Evolutionary conservation across 2,329 filamentous ascomycete genomes (phyloP), one percentile per base, ranked within the genome.

Genomic region (Colletotrichum lentis): DNA sequence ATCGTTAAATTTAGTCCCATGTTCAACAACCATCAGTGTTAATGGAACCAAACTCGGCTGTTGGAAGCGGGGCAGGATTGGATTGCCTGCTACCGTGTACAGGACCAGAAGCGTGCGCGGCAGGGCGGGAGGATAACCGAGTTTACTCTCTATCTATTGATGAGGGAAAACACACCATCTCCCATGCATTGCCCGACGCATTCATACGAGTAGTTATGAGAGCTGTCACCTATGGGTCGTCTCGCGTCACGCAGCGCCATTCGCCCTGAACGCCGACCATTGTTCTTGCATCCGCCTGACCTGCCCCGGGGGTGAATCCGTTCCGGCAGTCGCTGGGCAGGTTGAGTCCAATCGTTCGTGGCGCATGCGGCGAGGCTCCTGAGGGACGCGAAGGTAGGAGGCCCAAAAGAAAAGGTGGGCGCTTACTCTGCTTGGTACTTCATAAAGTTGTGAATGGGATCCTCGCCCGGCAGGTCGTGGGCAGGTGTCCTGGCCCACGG

Each of bases 391-490:
- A 3, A 11, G 16, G 12, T 3, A 12, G 20, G n/a, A n/a, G n/a
- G n/a, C n/a, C n/a, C n/a, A 8, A 6, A 5, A 6, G 18, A 10
- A 3, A 10, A 18, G 5, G 22, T 18, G n/a, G n/a, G n/a, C 1
- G 3, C 24, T 59, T 59, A 39, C 46, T 31, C 44, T 24, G 27
- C 49, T 64, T 55, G 61, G 27, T 70, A 70, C 27, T 62, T 64
- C 69, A 70, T 70, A 31, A 64, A 69, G 65, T 70, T 70, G 61
- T 64, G 58, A 22, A 70, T 58, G 16, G 69, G 61, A 43, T 70
- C 69, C 7, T 46, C 44, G 18, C 69, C 69, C 7, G 61, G 69
- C 44, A 58, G 37, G 20, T 59, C 49, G 16, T n/a, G 61, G 61
- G 41, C 65, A 65, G 11, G 39, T 62, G 10, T 70, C 62, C 7